Evolutionary conservation across 257 asterid genomes (phyloP).

Genomic region (Solanum phureja): DNA sequence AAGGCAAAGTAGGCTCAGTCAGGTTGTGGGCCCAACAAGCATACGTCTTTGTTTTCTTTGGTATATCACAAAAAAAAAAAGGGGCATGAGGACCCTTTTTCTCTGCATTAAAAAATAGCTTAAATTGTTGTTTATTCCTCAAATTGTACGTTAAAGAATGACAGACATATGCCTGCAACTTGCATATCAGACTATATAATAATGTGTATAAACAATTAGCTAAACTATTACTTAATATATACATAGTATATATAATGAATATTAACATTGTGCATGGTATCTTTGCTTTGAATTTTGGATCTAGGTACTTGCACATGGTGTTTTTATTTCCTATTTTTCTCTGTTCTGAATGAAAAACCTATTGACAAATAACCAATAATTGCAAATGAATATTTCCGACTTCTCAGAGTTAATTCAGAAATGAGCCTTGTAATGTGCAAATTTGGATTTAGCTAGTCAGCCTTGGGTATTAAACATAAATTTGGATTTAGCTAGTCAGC

Average conservation of each 20-base stretch:
- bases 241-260: not conserved
- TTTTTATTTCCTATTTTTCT: not conserved
- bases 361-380: not conserved
- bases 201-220: not conserved
- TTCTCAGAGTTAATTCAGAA: not conserved
- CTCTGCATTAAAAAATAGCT: not conserved
- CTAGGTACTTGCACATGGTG: not conserved
- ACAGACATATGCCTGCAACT: not conserved
- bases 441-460: not conserved
- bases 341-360: not conserved
- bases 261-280: not conserved
- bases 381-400: not conserved
- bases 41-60: slow-evolving; percentile 22
- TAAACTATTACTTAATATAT: not conserved
- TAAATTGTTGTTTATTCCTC: not conserved
- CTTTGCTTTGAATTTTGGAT: not conserved
- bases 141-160: not conserved
- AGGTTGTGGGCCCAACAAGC: slow-evolving; percentile 34
- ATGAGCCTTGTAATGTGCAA: not conserved
- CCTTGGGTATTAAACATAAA: not conserved
- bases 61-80: not conserved
- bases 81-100: slow-evolving; percentile 6
- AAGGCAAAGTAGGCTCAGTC: slow-evolving; percentile 18
- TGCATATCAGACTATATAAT: not conserved
- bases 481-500: not conserved